Evolutionary conservation across 768 basidiomycete genomes (phyloP), one percentile per base, ranked within the genome.

Genomic region (Rhodotorula kratochvilovae): DNA sequence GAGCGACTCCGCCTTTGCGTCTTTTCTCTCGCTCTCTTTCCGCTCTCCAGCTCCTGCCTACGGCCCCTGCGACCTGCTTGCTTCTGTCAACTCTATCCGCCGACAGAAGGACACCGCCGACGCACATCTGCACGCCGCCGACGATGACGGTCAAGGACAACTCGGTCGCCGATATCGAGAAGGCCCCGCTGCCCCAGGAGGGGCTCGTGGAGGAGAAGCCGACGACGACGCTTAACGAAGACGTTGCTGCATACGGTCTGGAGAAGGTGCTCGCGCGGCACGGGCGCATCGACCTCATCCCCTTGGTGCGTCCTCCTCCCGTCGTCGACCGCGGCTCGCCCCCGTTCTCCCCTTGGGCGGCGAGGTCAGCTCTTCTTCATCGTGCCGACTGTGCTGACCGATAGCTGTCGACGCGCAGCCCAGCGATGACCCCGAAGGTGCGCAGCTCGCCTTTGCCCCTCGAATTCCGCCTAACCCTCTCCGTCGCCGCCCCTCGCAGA

Each of bases 241-340:
- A 75, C 27, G 71, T 75, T 17, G 63, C 63, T 0, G 74, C 67
- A 0, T 60, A 55, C n/a, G 74, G 74, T 0, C 59, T 75, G 3
- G 65, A 66, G 35, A 69, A 72, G 53, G 74, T 75, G 23, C 67
- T 63, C 61, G 70, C 62, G n/a, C 53, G 74, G 2, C 74, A 75
- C 23, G 70, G 70, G 5, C 36, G 74, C 6, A 57, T 75, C 25
- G 74, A 75, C 51, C 68, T 75, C 2, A 45, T 67, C 6, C 74
- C 74, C 0, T 31, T 75, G 61, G 65, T 66, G 29, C 45, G 56
- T 42, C 15, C n/a, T n/a, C n/a, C n/a, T 16, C 8, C 50, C 3
- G 12, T 36, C 45, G 33, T 15, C 57, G 13, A 27, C 15, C 42
- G 25, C 27, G 15, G 7, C 45, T 46, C 19, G 19, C 21, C 21